A percentile compares a stretch with the other conserved stretches of the same genome.
Evolutionary conservation across 352 stramenopile genomes (phyloP).

Genomic region (Globisporangium echinulatum): DNA sequence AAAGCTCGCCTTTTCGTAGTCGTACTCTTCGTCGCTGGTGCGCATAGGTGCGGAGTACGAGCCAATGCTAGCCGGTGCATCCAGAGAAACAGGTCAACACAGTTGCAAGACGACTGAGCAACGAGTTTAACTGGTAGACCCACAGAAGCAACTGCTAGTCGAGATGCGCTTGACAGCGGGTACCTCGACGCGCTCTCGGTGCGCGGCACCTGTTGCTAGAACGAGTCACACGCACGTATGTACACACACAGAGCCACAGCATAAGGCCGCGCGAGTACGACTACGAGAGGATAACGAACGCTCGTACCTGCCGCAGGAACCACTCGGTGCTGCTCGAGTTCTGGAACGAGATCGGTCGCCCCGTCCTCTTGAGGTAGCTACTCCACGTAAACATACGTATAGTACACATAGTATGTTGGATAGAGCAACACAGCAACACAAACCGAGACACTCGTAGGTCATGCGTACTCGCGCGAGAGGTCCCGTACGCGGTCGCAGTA

Average conservation of each 20-base stretch:
- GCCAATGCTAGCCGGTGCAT: slow-evolving; percentile 30
- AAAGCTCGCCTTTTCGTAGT: slow-evolving; percentile 87
- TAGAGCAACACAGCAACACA: too few species aligned
- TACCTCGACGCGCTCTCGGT: slow-evolving; percentile 62
- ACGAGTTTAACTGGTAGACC: too few species aligned
- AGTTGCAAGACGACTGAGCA: too few species aligned
- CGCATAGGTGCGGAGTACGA: slow-evolving; percentile 25
- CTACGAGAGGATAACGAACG: background rate
- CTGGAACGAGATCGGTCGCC: slow-evolving; percentile 60
- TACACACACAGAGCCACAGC: background rate
- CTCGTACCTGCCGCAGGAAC: slow-evolving; percentile 67
- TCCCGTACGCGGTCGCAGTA: slow-evolving; percentile 92
- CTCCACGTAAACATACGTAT: background rate
- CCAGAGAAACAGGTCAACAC: background rate
- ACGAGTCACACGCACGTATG: slow-evolving; percentile 1
- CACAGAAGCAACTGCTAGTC: too few species aligned
- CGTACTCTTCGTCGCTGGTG: slow-evolving; percentile 63
- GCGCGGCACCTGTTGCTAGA: slow-evolving; percentile 54
- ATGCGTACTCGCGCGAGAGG: slow-evolving; percentile 76
- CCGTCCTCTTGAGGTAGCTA: slow-evolving; percentile 72
- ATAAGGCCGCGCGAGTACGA: background rate
- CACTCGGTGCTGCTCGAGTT: slow-evolving; percentile 76
- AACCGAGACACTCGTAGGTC: too few species aligned
- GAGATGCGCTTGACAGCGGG: too few species aligned
- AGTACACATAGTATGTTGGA: background rate